These are phyloP conservation scores for Fusarium graminum DNA, from an alignment of 2,329 filamentous ascomycete genomes.

Conservation along the genomic window DNA sequence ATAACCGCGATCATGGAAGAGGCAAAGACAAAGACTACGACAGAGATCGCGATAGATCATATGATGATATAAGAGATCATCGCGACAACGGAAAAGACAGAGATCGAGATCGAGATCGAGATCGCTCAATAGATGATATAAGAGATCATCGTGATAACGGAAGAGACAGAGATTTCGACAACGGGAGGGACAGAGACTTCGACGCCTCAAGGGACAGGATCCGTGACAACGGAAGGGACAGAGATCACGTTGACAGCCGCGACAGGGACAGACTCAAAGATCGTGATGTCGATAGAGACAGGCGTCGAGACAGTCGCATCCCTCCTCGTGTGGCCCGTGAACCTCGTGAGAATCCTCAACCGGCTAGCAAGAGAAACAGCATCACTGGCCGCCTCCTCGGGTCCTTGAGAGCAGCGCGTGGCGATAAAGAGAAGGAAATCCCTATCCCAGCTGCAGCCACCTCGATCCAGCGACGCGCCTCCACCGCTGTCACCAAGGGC, in stretches of 20 bases:
- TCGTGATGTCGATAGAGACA: conserved; percentile 41
- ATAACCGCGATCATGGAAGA: conserved; percentile 2
- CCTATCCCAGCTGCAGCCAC: conserved; percentile 37
- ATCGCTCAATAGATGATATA: conserved; percentile 12
- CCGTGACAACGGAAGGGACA: conserved; percentile 13
- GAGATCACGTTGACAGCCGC: conserved; percentile 22
- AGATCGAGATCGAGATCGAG: conserved; percentile 17
- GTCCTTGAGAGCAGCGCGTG: conserved; percentile 52
- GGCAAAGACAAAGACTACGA: conserved; percentile 12
- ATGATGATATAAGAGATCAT: conserved; percentile 13
- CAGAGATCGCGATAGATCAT: conserved; percentile 6
- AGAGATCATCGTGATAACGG: conserved; percentile 15
- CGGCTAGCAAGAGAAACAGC: conserved; percentile 56
- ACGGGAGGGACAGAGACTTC: conserved; percentile 10
- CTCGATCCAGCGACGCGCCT: conserved; percentile 50
- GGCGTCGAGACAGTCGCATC: conserved; percentile 44
- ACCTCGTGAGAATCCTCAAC: conserved; percentile 40
- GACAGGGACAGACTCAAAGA: conserved; percentile 26
- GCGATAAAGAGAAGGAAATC: conserved; percentile 46
- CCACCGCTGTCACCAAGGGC: conserved; percentile 50
- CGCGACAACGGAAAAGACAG: conserved; percentile 18
- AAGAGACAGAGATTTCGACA: conserved; percentile 18
- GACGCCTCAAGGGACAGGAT: conserved; percentile 35
- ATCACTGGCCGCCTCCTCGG: conserved; percentile 57
- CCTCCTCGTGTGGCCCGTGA: conserved; percentile 34